Evolutionary conservation across 2,329 filamentous ascomycete genomes (phyloP).

Genomic region (Hirsutella thompsonii): DNA sequence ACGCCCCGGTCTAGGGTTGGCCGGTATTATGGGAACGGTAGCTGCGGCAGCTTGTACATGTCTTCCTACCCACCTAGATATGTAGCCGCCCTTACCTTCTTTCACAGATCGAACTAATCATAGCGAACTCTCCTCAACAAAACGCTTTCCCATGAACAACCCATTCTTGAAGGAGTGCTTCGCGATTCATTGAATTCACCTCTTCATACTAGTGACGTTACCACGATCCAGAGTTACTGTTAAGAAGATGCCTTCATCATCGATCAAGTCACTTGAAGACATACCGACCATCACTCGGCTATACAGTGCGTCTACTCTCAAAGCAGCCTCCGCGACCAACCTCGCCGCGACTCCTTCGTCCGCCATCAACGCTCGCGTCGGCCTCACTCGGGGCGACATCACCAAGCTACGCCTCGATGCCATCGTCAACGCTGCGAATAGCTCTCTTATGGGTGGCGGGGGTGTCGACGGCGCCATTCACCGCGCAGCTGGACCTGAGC

Average conservation of each 20-base stretch:
- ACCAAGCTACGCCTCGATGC: constrained; percentile 65
- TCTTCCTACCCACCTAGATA: no score
- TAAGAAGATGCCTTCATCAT: background rate
- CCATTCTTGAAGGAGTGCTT: no score
- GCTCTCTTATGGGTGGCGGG: constrained; percentile 67
- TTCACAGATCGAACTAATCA: no score
- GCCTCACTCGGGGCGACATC: constrained; percentile 64
- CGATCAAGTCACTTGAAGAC: constrained; percentile 28
- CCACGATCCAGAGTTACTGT: no score
- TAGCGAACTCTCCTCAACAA: no score
- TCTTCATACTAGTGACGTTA: no score
- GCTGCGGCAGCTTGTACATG: no score
- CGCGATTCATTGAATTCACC: no score
- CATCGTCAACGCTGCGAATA: constrained; percentile 90
- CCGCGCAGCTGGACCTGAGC: constrained; percentile 56
- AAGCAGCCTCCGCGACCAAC: constrained; percentile 6
- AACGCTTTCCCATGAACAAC: no score
- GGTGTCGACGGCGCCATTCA: constrained; percentile 89
- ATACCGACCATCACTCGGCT: constrained; percentile 53
- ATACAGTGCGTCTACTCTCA: constrained; percentile 37
- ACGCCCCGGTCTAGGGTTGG: no score
- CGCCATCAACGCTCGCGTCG: constrained; percentile 56
- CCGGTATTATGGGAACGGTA: no score
- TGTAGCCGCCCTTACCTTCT: no score
- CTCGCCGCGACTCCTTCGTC: constrained; percentile 25